These are phyloP conservation scores for Myxozyma monticola DNA, from an alignment of 805 yeast genomes.

Conservation along the genomic window DNA sequence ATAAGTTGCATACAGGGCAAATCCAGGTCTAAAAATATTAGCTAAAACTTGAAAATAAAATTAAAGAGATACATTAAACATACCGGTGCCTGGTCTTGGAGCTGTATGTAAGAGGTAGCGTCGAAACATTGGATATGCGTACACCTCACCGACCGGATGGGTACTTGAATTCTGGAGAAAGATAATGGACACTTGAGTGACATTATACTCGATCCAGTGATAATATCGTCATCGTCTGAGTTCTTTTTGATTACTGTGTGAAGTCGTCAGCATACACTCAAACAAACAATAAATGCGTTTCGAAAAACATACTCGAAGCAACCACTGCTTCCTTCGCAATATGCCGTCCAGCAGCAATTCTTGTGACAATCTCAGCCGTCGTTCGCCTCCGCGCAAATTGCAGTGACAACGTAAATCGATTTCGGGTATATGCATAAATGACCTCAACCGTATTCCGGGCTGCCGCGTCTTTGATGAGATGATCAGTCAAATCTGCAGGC, in stretches of 20 bases:
- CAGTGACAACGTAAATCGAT: slow-evolving; percentile 52
- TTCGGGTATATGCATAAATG: slow-evolving; percentile 58
- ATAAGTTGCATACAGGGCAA: slow-evolving; percentile 77
- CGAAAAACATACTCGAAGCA: slow-evolving; percentile 43
- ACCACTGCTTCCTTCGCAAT: slow-evolving; percentile 55
- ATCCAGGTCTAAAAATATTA: too few relatives aligned
- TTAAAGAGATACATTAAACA: too few relatives aligned
- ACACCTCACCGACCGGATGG: slow-evolving; percentile 71
- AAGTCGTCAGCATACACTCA: too few relatives aligned
- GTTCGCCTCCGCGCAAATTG: slow-evolving; percentile 57
- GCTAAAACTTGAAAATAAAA: too few relatives aligned
- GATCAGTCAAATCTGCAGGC: slow-evolving; percentile 75
- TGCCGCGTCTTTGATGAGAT: slow-evolving; percentile 33
- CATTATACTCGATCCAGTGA: slow-evolving; percentile 63
- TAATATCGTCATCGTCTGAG: slow-evolving; percentile 69
- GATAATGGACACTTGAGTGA: slow-evolving; percentile 80
- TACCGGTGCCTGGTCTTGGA: slow-evolving; percentile 78
- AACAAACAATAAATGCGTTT: too few relatives aligned
- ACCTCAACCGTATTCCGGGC: slow-evolving; percentile 50
- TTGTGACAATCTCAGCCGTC: slow-evolving; percentile 45
- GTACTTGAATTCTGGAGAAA: slow-evolving; percentile 64
- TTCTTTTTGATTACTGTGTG: slow-evolving; percentile 33
- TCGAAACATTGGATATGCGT: slow-evolving; percentile 88
- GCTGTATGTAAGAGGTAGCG: slow-evolving; percentile 65
- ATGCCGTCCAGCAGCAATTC: slow-evolving; percentile 50